Conservation (phyloP, 495 filamentous ascomycete genomes). For the Aspergillus bridgeri region DNA sequence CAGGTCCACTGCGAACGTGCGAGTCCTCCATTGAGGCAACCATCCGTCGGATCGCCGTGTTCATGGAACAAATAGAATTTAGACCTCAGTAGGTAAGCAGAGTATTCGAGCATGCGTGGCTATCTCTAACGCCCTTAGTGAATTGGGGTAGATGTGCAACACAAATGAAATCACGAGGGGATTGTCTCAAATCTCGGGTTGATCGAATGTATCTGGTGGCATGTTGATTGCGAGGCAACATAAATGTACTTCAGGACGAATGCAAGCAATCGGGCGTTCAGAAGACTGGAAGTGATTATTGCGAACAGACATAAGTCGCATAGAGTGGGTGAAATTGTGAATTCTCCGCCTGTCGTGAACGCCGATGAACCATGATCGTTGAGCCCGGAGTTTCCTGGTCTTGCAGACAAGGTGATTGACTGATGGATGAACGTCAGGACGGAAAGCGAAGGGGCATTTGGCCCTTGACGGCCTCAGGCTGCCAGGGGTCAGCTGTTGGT, state of each 20-base stretch:
- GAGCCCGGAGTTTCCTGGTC: too few species aligned
- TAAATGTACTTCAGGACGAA: neutral
- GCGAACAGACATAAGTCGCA: too few species aligned
- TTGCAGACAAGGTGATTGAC: neutral
- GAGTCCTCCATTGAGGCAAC: constrained; percentile 24
- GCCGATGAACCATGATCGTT: neutral
- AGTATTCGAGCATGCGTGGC: neutral
- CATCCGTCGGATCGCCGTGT: constrained; percentile 22
- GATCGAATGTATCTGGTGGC: neutral
- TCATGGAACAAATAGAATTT: constrained; percentile 26
- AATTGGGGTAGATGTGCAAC: neutral
- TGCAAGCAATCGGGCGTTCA: neutral
- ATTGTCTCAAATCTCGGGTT: neutral
- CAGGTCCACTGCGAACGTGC: constrained; percentile 18
- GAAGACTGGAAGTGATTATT: neutral
- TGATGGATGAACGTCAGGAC: neutral
- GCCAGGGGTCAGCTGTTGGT: neutral
- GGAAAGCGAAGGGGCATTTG: neutral
- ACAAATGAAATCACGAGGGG: neutral
- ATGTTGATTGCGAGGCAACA: neutral
- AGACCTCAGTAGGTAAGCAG: constrained; percentile 6
- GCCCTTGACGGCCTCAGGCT: neutral
- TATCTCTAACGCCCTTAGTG: neutral
- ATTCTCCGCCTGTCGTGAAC: neutral
- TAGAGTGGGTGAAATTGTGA: neutral